Conservation (phyloP, 2,329 filamentous ascomycete species). For the Aspergillus jensenii region DNA sequence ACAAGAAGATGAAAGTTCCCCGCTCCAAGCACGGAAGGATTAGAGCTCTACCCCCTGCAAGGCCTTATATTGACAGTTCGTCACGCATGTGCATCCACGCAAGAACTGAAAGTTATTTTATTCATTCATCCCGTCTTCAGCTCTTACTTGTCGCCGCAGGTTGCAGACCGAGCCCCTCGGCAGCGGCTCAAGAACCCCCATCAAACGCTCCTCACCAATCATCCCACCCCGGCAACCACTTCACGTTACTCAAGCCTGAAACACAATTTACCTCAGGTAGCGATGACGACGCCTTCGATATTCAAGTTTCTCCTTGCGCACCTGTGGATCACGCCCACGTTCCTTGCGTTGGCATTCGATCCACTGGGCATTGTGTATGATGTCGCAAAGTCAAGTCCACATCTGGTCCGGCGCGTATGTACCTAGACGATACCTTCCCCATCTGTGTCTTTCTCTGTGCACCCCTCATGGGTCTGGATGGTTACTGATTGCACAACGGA, state of each 20-base stretch:
- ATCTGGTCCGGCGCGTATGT: slow-evolving; percentile 5
- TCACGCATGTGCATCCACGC: background rate
- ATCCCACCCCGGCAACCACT: background rate
- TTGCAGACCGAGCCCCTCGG: background rate
- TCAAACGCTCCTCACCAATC: background rate
- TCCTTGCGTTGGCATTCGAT: slow-evolving; percentile 1
- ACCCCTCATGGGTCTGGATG: background rate
- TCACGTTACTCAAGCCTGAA: background rate
- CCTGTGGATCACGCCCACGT: background rate
- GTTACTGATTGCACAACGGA: background rate
- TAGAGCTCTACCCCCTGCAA: background rate
- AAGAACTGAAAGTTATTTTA: background rate
- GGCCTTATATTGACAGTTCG: background rate
- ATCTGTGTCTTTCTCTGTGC: too few relatives aligned
- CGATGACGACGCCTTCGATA: background rate
- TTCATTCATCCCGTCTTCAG: background rate
- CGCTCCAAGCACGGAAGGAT: background rate
- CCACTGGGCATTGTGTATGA: slow-evolving; percentile 5
- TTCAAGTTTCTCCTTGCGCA: background rate
- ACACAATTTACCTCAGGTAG: background rate
- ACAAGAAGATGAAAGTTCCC: background rate
- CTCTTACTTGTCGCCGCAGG: background rate
- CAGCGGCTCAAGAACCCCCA: background rate
- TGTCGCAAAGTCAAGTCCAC: background rate
- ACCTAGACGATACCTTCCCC: background rate